Percentiles rank a stretch among this genome's conserved stretches.
Evolutionary conservation across 306 rosid species (phyloP).

Genomic region (Luffa acutangula): DNA sequence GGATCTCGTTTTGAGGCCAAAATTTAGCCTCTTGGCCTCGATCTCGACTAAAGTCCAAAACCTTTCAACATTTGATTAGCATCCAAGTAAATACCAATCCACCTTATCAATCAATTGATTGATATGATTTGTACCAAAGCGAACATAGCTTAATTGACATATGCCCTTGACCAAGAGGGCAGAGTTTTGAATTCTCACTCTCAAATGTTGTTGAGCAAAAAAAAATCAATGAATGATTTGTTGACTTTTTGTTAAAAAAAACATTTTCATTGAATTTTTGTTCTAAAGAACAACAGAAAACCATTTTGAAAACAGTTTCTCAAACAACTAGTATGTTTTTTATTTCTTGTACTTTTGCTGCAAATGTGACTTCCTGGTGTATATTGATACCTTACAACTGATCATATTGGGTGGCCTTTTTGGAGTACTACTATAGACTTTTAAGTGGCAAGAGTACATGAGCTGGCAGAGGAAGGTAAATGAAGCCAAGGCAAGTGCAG

Average conservation of each 20-base stretch:
- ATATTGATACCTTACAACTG: not conserved
- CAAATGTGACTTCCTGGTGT: not conserved
- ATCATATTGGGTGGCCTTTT: not conserved
- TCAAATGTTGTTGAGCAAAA: no score
- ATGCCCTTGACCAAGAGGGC: no score
- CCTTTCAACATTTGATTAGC: not conserved
- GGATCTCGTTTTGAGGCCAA: not conserved
- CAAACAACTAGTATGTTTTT: not conserved
- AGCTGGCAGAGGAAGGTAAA: constrained; percentile 61
- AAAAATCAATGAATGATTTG: not conserved
- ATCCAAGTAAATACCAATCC: not conserved
- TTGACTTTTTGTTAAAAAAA: not conserved
- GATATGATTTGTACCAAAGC: not conserved
- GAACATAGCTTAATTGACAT: not conserved
- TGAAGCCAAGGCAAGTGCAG: constrained; percentile 64
- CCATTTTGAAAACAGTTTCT: not conserved
- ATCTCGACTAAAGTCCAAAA: not conserved
- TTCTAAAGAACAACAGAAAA: not conserved
- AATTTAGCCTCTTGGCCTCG: not conserved
- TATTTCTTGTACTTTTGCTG: not conserved
- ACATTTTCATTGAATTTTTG: not conserved
- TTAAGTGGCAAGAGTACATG: constrained; percentile 83
- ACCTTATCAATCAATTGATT: not conserved
- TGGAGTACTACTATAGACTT: constrained; percentile 49
- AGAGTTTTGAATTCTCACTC: no score